phyloP scores from a whole-genome alignment of 2,329 filamentous ascomycete genomes.

The Sporothrix phasma region DNA sequence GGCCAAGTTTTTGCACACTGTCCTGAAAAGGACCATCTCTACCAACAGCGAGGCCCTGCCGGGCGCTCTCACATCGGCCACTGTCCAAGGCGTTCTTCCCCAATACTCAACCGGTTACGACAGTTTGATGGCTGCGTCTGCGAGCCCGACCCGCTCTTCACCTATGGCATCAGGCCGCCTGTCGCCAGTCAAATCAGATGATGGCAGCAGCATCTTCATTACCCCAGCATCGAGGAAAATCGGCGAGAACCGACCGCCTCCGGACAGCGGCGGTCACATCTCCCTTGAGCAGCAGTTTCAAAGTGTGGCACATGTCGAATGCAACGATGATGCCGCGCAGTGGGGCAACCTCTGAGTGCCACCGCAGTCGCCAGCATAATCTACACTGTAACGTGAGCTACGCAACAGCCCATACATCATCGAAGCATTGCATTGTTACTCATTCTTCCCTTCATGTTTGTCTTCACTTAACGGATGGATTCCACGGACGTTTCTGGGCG shows the following conservation, averaged over 20 bases:
- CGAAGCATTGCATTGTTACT: not conserved
- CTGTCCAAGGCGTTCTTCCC: slow-evolving; percentile 39
- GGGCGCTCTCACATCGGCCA: slow-evolving; percentile 41
- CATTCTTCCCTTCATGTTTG: not conserved
- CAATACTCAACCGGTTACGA: slow-evolving; percentile 18
- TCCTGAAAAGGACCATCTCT: slow-evolving; percentile 41
- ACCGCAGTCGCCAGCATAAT: slow-evolving; percentile 6
- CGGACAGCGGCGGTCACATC: slow-evolving; percentile 19
- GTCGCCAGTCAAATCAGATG: slow-evolving; percentile 18
- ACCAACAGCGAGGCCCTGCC: slow-evolving; percentile 26
- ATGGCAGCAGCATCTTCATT: slow-evolving; percentile 16
- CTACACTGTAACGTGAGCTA: not conserved
- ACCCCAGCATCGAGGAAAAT: slow-evolving; percentile 26
- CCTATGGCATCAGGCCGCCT: slow-evolving; percentile 16
- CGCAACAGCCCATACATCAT: not conserved
- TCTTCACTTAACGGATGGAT: too few relatives aligned
- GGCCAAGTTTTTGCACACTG: slow-evolving; percentile 36
- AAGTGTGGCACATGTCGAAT: slow-evolving; percentile 14
- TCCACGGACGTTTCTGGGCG: not conserved
- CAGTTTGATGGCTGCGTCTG: slow-evolving; percentile 15
- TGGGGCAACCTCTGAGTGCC: slow-evolving; percentile 11
- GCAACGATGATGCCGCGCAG: slow-evolving; percentile 14
- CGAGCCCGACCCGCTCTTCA: slow-evolving; percentile 11
- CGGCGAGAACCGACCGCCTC: slow-evolving; percentile 37
- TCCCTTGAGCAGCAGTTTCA: slow-evolving; percentile 25